Conservation (phyloP, 225 moss, liverwort and hornwort genomes). For the Straminergon stramineum region DNA sequence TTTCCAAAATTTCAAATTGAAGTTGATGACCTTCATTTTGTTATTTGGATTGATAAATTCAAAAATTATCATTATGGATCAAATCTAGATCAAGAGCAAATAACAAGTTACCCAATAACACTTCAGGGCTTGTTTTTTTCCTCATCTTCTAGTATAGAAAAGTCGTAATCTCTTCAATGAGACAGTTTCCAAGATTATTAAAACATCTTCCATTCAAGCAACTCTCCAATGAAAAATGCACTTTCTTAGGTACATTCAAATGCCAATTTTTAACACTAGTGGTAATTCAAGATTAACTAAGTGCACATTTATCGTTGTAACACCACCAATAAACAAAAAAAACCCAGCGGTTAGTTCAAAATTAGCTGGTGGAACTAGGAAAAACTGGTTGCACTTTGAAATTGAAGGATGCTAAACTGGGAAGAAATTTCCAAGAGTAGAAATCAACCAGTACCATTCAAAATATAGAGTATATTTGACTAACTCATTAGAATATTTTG, state of each 20-base stretch:
- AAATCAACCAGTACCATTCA: too few relatives aligned
- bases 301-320: not conserved
- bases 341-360: too few relatives aligned
- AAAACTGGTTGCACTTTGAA: too few relatives aligned
- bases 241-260: not conserved
- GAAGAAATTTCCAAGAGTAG: too few relatives aligned
- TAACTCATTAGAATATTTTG: too few relatives aligned
- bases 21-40: not conserved
- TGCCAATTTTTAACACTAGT: accelerated
- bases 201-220: not conserved
- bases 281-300: not conserved
- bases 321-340: too few relatives aligned
- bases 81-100: not conserved
- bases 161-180: not conserved
- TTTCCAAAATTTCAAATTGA: not conserved
- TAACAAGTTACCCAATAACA: not conserved
- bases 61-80: not conserved
- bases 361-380: too few relatives aligned
- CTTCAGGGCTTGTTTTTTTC: not conserved
- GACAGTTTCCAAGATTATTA: not conserved
- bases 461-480: too few relatives aligned
- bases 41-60: not conserved
- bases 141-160: not conserved
- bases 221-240: not conserved
- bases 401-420: too few relatives aligned